phyloP scores from a whole-genome alignment of 2,329 filamentous ascomycete species.

The Spiromastix sp. region DNA sequence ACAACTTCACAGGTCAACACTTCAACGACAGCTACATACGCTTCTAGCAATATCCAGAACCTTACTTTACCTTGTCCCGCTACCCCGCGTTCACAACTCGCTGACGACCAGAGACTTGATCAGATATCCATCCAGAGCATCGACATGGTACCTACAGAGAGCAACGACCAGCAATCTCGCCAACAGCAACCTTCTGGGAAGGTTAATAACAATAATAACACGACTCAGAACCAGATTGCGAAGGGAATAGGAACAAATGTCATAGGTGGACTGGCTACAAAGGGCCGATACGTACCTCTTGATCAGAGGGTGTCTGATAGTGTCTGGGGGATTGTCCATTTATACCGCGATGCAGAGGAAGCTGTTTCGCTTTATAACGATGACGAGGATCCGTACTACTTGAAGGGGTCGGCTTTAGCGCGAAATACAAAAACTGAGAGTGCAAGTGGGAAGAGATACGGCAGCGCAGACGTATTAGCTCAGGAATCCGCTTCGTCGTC shows the following conservation, averaged over 20 bases:
- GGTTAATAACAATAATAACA: neutral
- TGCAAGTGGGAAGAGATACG: conserved; percentile 7
- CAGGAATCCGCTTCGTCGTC: neutral
- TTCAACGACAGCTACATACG: neutral
- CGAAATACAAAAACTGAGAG: conserved; percentile 13
- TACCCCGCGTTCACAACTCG: conserved; percentile 15
- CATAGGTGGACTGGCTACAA: conserved; percentile 62
- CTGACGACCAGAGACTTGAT: conserved; percentile 69
- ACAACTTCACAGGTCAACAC: neutral
- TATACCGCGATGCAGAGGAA: conserved; percentile 79
- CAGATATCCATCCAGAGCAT: conserved; percentile 70
- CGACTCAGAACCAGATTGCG: conserved; percentile 31
- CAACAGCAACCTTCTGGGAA: neutral
- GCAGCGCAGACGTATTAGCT: conserved; percentile 11
- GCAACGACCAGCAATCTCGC: conserved; percentile 1
- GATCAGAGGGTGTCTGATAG: conserved; percentile 63
- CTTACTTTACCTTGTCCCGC: conserved; percentile 35
- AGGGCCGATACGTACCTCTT: conserved; percentile 65
- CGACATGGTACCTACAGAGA: conserved; percentile 47
- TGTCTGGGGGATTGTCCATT: conserved; percentile 86
- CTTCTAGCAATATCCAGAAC: neutral
- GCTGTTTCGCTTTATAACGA: conserved; percentile 45
- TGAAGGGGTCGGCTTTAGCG: conserved; percentile 28
- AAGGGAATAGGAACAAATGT: conserved; percentile 41
- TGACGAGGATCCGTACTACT: conserved; percentile 35